phyloP scores from a whole-genome alignment of 306 rosid genomes.

The Mucuna pruriens region DNA sequence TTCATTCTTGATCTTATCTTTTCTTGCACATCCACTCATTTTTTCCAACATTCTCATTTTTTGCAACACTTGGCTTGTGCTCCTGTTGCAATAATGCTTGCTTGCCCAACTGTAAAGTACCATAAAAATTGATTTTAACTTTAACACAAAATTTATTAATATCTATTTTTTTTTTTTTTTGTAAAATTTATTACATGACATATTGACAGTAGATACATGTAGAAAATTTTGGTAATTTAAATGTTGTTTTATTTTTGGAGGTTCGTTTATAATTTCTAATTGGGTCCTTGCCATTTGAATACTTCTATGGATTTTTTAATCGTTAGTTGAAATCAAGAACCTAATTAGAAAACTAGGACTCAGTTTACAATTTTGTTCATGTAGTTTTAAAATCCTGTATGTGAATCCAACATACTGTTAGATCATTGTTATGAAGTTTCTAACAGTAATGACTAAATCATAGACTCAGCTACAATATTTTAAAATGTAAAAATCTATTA shows the following conservation, averaged over 20 bases:
- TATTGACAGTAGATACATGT: background rate
- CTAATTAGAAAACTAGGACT: background rate
- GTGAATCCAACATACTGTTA: background rate
- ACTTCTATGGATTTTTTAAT: background rate
- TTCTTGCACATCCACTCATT: background rate
- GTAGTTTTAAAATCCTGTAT: background rate
- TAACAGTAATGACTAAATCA: background rate
- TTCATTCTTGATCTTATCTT: background rate
- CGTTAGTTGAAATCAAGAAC: background rate
- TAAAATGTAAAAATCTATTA: slow-evolving; percentile 1
- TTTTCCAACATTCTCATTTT: background rate
- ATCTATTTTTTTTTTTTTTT: background rate
- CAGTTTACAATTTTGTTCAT: background rate
- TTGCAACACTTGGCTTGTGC: background rate
- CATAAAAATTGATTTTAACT: background rate
- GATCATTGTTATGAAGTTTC: background rate
- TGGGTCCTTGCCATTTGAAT: background rate
- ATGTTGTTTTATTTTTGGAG: background rate
- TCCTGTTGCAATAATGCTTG: background rate
- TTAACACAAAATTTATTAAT: background rate
- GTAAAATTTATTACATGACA: background rate
- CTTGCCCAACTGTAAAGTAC: background rate
- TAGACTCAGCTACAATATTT: background rate
- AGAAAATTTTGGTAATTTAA: background rate
- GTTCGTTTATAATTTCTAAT: background rate